Conservation (phyloP, 164 flowering plant species). For the Tetracentron sinense region DNA sequence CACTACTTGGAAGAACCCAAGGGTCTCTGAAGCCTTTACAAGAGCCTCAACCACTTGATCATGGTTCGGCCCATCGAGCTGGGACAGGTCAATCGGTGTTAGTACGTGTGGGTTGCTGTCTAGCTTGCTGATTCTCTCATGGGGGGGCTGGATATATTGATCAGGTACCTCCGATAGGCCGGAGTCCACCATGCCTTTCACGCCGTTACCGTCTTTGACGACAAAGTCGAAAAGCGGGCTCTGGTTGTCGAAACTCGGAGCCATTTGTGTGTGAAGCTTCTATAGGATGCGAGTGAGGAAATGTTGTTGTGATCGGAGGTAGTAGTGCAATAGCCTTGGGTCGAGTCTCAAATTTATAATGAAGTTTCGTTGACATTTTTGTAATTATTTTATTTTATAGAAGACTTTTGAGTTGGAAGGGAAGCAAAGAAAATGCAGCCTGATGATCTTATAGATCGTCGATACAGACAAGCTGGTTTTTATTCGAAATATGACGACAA, state of each 20-base stretch:
- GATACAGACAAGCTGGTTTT: too few species aligned
- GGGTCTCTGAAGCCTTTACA: constrained; percentile 24
- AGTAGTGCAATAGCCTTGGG: too few species aligned
- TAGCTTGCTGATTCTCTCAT: constrained; percentile 23
- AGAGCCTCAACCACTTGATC: constrained; percentile 21
- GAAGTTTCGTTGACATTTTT: too few species aligned
- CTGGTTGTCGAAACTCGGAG: not conserved
- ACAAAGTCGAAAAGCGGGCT: constrained; percentile 27
- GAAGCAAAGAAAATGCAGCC: too few species aligned
- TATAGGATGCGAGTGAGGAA: too few species aligned
- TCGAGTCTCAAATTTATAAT: too few species aligned
- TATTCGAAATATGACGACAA: too few species aligned
- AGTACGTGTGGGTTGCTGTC: not conserved
- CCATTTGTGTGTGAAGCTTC: not conserved
- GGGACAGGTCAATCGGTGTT: constrained; percentile 30
- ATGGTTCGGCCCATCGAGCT: constrained; percentile 24
- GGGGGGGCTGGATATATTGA: constrained; percentile 24
- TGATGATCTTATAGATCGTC: too few species aligned
- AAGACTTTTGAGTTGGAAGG: too few species aligned
- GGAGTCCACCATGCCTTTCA: constrained; percentile 34
- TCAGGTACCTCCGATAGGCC: constrained; percentile 27
- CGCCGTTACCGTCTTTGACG: constrained; percentile 32
- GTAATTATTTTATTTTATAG: too few species aligned
- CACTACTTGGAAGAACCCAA: constrained; percentile 40
- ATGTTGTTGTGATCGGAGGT: too few species aligned